Conservation (phyloP, 306 rosid genomes). For the Cicer chorassanicum region DNA sequence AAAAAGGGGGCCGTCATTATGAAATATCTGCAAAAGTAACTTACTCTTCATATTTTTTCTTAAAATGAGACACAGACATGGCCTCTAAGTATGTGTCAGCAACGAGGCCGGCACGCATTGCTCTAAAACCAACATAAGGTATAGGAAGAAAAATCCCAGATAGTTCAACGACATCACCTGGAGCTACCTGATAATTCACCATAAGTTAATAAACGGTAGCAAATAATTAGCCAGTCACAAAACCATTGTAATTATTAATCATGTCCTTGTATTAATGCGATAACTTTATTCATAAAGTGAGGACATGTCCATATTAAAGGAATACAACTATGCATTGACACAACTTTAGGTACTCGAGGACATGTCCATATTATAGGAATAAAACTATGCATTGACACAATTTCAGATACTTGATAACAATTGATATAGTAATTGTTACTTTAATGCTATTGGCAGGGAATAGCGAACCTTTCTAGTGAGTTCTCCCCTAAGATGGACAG, state of each 20-base stretch:
- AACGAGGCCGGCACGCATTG: slow-evolving; percentile 98
- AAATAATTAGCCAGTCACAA: slow-evolving; percentile 34
- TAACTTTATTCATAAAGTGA: slow-evolving; percentile 9
- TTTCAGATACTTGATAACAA: slow-evolving; percentile 34
- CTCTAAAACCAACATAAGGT: slow-evolving; percentile 88
- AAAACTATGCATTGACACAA: slow-evolving; percentile 6
- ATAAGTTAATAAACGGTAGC: slow-evolving; percentile 26
- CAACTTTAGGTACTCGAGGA: slow-evolving; percentile 18
- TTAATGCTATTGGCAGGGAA: slow-evolving; percentile 40
- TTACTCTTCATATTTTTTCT: slow-evolving; percentile 98
- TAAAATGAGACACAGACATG: slow-evolving; percentile 91
- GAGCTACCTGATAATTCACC: slow-evolving; percentile 73
- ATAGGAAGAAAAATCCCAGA: slow-evolving; percentile 99
- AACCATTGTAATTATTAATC: neutral
- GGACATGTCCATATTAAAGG: neutral
- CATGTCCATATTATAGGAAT: neutral
- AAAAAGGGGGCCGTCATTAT: slow-evolving; percentile 9
- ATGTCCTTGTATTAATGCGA: slow-evolving; percentile 17
- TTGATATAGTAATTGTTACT: neutral
- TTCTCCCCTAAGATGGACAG: slow-evolving; percentile 96
- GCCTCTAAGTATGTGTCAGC: slow-evolving; percentile 98
- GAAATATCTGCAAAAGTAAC: slow-evolving; percentile 44
- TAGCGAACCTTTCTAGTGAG: slow-evolving; percentile 88
- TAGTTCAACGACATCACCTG: slow-evolving; percentile 92
- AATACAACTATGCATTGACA: slow-evolving; percentile 1